Conservation (phyloP, 306 rosid species). For the Glycyrrhiza uralensis region DNA sequence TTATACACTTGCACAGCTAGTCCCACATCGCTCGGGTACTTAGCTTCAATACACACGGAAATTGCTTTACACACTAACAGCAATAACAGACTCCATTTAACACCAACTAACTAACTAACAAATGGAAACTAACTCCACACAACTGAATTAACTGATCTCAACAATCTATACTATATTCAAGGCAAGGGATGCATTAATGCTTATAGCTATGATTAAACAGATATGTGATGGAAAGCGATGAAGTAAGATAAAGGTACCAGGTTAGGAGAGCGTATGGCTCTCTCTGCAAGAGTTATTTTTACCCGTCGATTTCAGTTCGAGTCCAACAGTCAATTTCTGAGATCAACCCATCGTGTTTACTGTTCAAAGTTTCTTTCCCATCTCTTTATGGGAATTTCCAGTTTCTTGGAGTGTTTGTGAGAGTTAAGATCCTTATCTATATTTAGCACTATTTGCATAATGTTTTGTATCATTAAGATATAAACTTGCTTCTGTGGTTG, state of each 20-base stretch:
- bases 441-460: background rate
- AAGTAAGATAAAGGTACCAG: background rate
- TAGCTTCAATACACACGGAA: no score
- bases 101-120: no score
- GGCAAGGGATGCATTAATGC: background rate
- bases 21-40: no score
- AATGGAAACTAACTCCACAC: no score
- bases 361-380: conserved; percentile 5
- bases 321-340: background rate
- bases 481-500: conserved; percentile 13
- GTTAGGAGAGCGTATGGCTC: background rate
- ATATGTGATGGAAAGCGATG: background rate
- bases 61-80: no score
- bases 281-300: background rate
- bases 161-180: background rate
- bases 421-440: background rate
- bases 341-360: background rate
- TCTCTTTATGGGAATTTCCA: background rate
- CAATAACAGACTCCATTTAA: no score
- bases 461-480: conserved; percentile 3
- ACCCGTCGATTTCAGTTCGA: background rate
- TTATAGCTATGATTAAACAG: background rate
- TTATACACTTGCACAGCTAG: no score
- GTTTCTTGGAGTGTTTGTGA: background rate
- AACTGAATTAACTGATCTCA: no score